A percentile compares a stretch with the other conserved stretches of the same genome.
Conservation (phyloP, 305 asterid species). For the Fraxinus velutina region DNA sequence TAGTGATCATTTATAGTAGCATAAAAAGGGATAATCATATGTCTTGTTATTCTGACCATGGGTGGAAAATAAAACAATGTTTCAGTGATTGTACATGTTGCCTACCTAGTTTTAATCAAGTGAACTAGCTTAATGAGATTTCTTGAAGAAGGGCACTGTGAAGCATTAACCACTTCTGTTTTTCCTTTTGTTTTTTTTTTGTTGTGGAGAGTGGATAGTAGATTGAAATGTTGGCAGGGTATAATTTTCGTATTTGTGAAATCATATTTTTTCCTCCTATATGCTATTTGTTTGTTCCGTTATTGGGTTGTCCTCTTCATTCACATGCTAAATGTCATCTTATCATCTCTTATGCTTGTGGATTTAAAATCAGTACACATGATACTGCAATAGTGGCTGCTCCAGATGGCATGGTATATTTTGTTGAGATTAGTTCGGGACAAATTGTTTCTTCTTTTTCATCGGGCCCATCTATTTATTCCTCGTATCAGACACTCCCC, state of each 20-base stretch:
- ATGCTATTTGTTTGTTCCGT: neutral
- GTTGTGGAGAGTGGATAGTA: neutral
- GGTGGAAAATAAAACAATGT: neutral
- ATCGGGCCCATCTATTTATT: slow-evolving; percentile 72
- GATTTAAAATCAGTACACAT: slow-evolving; percentile 40
- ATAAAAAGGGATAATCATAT: neutral
- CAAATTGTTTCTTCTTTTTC: slow-evolving; percentile 65
- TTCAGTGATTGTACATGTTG: neutral
- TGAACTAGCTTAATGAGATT: slow-evolving; percentile 3
- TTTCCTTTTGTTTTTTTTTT: neutral
- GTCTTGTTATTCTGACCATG: neutral
- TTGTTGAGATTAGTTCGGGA: slow-evolving; percentile 54
- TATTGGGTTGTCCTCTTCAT: slow-evolving; percentile 7
- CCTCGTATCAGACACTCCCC: slow-evolving; percentile 58
- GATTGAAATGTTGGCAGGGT: neutral
- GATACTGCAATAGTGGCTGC: slow-evolving; percentile 70
- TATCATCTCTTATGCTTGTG: slow-evolving; percentile 25
- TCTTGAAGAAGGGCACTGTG: neutral
- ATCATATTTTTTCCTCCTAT: neutral
- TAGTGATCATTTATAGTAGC: neutral
- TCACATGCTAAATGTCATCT: slow-evolving; percentile 18
- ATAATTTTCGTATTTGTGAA: slow-evolving; percentile 5
- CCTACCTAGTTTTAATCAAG: neutral
- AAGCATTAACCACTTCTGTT: neutral
- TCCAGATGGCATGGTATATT: slow-evolving; percentile 73